These are phyloP conservation scores for Xylaria sp. DNA, from an alignment of 2,329 filamentous ascomycete genomes.

Conservation along the genomic window DNA sequence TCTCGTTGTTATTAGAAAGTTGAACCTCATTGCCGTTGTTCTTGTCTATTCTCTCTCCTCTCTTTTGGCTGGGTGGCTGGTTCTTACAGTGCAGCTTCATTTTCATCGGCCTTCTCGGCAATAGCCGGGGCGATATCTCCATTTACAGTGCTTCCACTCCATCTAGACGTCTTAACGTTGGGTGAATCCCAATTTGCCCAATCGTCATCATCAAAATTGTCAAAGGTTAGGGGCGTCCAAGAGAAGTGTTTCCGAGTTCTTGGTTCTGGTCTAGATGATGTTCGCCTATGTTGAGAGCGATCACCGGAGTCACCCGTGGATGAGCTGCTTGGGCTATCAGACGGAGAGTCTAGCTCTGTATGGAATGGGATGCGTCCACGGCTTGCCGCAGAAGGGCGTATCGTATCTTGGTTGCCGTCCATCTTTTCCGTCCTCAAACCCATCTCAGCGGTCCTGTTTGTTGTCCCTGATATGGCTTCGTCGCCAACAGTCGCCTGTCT, in stretches of 20 bases:
- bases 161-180: conserved; percentile 65
- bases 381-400: conserved; percentile 56
- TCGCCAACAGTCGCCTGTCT: conserved; percentile 96
- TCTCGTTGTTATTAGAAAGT: conserved; percentile 41
- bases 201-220: conserved; percentile 69
- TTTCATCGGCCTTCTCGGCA: conserved; percentile 61
- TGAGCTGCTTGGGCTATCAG: conserved; percentile 50
- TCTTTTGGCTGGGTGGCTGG: conserved; percentile 30
- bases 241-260: conserved; percentile 66
- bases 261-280: conserved; percentile 50
- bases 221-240: conserved; percentile 68
- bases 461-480: conserved; percentile 76
- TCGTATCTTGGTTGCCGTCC: conserved; percentile 58
- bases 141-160: conserved; percentile 71
- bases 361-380: conserved; percentile 58
- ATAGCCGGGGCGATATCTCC: conserved; percentile 59
- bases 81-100: conserved; percentile 61
- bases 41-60: not conserved
- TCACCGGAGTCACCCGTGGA: conserved; percentile 48
- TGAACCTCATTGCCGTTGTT: conserved; percentile 14
- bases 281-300: conserved; percentile 47
- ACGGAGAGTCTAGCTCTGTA: conserved; percentile 53
- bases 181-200: conserved; percentile 74
- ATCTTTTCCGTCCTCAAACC: conserved; percentile 42
- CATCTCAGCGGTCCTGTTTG: conserved; percentile 52